Evolutionary conservation across 495 filamentous ascomycete genomes (phyloP).

Genomic region (Podospora anserina): DNA sequence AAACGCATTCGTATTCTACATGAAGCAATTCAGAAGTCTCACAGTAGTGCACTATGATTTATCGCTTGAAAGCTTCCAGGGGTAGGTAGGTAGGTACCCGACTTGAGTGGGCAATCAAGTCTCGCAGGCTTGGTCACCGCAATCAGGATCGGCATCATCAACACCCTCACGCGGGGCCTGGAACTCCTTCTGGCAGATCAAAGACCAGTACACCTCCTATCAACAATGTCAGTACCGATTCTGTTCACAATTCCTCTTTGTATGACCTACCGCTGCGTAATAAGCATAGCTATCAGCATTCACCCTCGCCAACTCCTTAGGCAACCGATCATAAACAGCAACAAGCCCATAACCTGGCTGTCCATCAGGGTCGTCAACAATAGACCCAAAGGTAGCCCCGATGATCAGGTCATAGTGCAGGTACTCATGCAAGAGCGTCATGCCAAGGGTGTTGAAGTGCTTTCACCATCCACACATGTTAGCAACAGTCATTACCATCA

Average conservation of each 20-base stretch:
- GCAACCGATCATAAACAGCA: neutral
- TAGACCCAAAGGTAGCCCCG: neutral
- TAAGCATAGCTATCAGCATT: constrained; percentile 1
- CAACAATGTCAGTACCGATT: neutral
- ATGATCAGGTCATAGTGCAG: neutral
- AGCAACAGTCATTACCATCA: too few species aligned
- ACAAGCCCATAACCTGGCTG: neutral
- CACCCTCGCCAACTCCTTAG: neutral
- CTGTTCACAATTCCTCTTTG: neutral
- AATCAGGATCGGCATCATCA: neutral
- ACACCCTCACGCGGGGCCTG: neutral
- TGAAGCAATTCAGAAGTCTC: too few species aligned
- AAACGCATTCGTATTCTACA: too few species aligned
- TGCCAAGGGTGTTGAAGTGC: neutral
- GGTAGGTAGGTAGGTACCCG: too few species aligned
- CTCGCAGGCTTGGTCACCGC: neutral
- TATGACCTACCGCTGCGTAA: neutral
- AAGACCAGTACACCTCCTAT: neutral
- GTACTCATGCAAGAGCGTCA: neutral
- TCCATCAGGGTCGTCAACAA: neutral
- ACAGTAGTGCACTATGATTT: too few species aligned
- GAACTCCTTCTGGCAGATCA: neutral
- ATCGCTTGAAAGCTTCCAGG: too few species aligned
- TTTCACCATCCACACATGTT: neutral
- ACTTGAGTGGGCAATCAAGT: neutral